Evolutionary conservation across 441 rosid species (phyloP).

Genomic region (Cnidoscolus chayamansa): DNA sequence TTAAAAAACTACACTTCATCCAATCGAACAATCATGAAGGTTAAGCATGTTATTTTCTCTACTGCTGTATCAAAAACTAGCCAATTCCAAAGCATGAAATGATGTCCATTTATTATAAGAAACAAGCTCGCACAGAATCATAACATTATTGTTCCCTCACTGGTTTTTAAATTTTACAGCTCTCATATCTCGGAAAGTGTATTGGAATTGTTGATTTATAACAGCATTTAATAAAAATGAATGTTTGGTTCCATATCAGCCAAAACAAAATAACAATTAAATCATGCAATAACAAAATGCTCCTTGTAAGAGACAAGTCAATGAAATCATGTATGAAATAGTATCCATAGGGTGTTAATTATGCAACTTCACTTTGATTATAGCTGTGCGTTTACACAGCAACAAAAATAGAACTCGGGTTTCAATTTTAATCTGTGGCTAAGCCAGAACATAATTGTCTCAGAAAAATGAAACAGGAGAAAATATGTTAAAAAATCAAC

Average conservation of each 20-base stretch:
- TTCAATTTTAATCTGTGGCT: conserved; percentile 1
- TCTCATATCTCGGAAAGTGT: neutral
- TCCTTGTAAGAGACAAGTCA: neutral
- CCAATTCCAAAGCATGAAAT: neutral
- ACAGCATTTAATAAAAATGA: neutral
- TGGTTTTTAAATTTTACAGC: neutral
- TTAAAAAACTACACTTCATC: neutral
- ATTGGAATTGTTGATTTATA: neutral
- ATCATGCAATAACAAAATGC: neutral
- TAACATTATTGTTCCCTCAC: neutral
- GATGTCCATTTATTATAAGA: neutral
- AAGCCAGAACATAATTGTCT: neutral
- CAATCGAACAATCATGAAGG: conserved; percentile 4
- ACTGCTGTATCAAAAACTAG: neutral
- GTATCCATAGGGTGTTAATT: neutral
- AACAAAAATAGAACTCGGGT: neutral
- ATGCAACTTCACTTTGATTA: neutral
- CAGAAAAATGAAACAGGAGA: neutral
- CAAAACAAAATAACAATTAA: neutral
- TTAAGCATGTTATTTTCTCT: neutral
- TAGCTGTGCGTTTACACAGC: neutral
- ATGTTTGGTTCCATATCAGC: neutral
- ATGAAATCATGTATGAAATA: neutral
- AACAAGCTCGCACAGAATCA: neutral
- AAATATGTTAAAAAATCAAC: neutral